Evolutionary conservation across 768 basidiomycete species (phyloP).

Genomic region (Auriculariales sp.): DNA sequence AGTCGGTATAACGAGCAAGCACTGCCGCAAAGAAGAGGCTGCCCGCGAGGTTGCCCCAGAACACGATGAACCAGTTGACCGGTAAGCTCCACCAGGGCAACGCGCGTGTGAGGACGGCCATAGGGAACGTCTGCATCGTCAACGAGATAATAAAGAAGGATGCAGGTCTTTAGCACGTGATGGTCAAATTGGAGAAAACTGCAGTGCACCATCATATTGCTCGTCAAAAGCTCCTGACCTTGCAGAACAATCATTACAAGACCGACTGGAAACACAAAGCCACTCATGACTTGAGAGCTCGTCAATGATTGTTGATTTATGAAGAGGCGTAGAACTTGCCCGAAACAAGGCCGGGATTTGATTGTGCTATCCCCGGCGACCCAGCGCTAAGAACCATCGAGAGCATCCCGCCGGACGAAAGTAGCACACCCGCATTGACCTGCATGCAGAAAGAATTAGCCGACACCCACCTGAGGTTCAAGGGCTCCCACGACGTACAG

Average conservation of each 20-base stretch:
- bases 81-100: slow-evolving; percentile 59
- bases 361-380: background rate
- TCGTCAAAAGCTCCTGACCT: slow-evolving; percentile 56
- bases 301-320: slow-evolving; percentile 59
- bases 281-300: slow-evolving; percentile 44
- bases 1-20: no score
- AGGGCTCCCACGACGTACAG: slow-evolving; percentile 21
- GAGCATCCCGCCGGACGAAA: slow-evolving; percentile 47
- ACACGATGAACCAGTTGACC: slow-evolving; percentile 54
- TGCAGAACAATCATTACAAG: slow-evolving; percentile 67
- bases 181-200: background rate
- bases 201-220: slow-evolving; percentile 67
- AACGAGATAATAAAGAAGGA: background rate
- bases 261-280: slow-evolving; percentile 62
- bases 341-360: background rate
- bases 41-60: slow-evolving; percentile 54
- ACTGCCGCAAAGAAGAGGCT: slow-evolving; percentile 60
- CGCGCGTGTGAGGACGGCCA: slow-evolving; percentile 44
- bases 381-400: no score
- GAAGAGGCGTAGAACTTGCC: slow-evolving; percentile 44
- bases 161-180: no score
- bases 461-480: no score
- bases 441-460: no score
- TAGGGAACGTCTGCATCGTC: slow-evolving; percentile 45
- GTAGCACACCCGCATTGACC: slow-evolving; percentile 56